Conservation (phyloP, 148 eudicot species). For the Dianthus caryophyllus region DNA sequence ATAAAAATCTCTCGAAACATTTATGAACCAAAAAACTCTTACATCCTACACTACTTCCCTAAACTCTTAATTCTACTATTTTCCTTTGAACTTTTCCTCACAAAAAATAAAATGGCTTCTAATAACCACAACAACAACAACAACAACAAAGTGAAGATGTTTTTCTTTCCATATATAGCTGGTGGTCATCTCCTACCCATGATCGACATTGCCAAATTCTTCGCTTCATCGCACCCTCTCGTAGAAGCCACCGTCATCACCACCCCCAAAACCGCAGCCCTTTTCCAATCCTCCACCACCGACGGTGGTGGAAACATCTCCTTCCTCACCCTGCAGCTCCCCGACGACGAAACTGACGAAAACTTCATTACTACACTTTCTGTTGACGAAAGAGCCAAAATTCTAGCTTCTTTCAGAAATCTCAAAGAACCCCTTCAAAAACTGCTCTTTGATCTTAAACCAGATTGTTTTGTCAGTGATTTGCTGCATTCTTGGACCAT, state of each 20-base stretch:
- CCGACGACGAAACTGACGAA: background rate
- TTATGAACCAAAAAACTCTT: too few relatives aligned
- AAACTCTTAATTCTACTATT: too few relatives aligned
- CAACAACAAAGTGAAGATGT: slow-evolving; percentile 11
- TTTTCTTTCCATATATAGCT: slow-evolving; percentile 12
- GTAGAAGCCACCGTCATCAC: slow-evolving; percentile 10
- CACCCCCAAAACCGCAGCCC: slow-evolving; percentile 4
- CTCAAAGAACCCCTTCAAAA: background rate
- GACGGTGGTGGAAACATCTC: background rate
- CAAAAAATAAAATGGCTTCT: background rate
- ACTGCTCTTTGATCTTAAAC: background rate
- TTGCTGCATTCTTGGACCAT: slow-evolving; percentile 5
- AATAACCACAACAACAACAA: background rate
- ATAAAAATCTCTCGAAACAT: too few relatives aligned
- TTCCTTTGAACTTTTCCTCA: background rate
- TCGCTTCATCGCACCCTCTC: background rate
- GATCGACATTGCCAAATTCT: slow-evolving; percentile 7
- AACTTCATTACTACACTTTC: background rate
- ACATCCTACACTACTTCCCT: too few relatives aligned
- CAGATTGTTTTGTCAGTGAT: slow-evolving; percentile 9
- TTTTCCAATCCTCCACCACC: slow-evolving; percentile 3
- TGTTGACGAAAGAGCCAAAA: background rate
- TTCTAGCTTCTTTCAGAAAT: background rate
- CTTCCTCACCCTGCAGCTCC: background rate
- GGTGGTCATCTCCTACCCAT: slow-evolving; percentile 15